A percentile compares a stretch with the other conserved stretches of the same genome.
Conservation (phyloP, 2,329 filamentous ascomycete genomes). For the Bisporella sp. region DNA sequence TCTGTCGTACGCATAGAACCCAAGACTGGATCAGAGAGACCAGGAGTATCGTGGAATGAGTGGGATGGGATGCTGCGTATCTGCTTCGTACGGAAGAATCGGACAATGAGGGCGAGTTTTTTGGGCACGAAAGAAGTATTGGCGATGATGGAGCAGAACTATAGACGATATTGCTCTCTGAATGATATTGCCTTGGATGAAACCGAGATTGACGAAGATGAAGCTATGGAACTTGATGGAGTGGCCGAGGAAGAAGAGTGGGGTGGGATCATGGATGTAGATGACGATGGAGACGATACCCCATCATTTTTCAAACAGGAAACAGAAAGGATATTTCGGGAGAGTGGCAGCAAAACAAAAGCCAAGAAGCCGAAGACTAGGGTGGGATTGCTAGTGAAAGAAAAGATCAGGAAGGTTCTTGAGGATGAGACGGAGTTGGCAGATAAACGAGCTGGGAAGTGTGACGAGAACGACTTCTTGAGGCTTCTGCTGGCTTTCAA, state of each 20-base stretch:
- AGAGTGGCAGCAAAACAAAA: constrained; percentile 48
- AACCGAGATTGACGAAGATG: constrained; percentile 37
- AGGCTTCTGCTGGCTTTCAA: constrained; percentile 77
- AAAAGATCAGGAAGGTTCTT: constrained; percentile 81
- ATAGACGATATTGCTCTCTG: constrained; percentile 82
- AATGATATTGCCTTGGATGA: constrained; percentile 77
- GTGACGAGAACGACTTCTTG: constrained; percentile 89
- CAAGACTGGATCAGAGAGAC: constrained; percentile 68
- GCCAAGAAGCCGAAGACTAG: constrained; percentile 71
- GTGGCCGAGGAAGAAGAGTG: constrained; percentile 41
- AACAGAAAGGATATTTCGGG: constrained; percentile 27
- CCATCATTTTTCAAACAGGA: constrained; percentile 77
- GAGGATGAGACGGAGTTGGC: constrained; percentile 73
- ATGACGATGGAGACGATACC: constrained; percentile 52
- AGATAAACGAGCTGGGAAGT: constrained; percentile 76
- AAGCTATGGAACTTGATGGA: constrained; percentile 39
- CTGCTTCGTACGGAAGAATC: constrained; percentile 83
- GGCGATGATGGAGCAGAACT: constrained; percentile 79
- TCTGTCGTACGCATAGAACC: constrained; percentile 87
- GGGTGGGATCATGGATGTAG: constrained; percentile 45
- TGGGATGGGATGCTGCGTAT: constrained; percentile 87
- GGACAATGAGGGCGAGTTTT: constrained; percentile 77
- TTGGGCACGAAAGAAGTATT: constrained; percentile 75
- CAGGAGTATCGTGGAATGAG: constrained; percentile 87
- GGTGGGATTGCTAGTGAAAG: constrained; percentile 72